phyloP scores from a whole-genome alignment of 2,329 filamentous ascomycete species.

The Sordariomycetes sp. region DNA sequence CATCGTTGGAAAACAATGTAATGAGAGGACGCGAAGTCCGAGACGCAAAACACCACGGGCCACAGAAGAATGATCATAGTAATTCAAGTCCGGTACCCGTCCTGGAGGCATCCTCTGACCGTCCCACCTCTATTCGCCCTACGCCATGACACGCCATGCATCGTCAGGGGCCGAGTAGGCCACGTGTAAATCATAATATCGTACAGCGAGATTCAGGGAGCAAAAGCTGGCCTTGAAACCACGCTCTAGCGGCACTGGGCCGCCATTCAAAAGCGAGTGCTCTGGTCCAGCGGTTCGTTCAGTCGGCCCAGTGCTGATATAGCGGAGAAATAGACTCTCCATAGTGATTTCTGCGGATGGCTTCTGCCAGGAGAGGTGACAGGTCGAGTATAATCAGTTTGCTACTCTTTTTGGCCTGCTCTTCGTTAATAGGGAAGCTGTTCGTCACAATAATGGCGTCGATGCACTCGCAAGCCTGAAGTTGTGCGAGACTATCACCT shows the following conservation, averaged over 20 bases:
- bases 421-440: constrained; percentile 79
- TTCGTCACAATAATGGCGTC: constrained; percentile 92
- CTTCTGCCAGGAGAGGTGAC: constrained; percentile 76
- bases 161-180: background rate
- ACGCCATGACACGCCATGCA: background rate
- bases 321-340: constrained; percentile 67
- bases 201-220: background rate
- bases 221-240: background rate
- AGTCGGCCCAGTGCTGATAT: constrained; percentile 42
- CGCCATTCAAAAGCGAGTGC: background rate
- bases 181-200: background rate
- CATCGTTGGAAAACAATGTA: constrained; percentile 42
- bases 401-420: constrained; percentile 54
- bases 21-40: background rate
- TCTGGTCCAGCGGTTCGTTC: background rate
- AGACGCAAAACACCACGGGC: background rate
- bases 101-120: background rate
- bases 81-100: background rate
- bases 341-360: constrained; percentile 91
- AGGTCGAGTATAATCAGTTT: constrained; percentile 88
- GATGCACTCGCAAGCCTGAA: constrained; percentile 88
- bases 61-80: background rate
- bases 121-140: background rate
- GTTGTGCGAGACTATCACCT: constrained; percentile 74
- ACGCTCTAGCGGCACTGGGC: background rate